phyloP scores from a whole-genome alignment of 2,329 filamentous ascomycete species.

The Cyphellophora europaea region DNA sequence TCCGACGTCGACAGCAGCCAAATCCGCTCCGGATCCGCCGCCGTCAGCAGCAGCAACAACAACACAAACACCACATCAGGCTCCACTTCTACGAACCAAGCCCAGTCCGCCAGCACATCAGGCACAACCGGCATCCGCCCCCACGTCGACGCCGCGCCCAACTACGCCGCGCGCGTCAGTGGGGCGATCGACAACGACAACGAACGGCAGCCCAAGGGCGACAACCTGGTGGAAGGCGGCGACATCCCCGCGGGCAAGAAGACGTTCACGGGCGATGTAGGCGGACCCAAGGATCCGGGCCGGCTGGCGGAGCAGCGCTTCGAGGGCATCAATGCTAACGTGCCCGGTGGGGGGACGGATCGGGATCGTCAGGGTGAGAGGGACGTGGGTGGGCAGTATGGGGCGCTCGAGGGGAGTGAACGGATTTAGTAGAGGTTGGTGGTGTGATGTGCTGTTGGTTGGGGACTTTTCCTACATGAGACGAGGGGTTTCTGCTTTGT shows the following conservation, averaged over 20 bases:
- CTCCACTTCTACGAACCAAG: background rate
- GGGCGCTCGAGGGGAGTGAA: background rate
- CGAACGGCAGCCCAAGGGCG: constrained; percentile 40
- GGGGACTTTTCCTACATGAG: too few relatives aligned
- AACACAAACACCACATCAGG: background rate
- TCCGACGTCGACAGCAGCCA: constrained; percentile 1
- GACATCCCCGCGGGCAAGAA: constrained; percentile 31
- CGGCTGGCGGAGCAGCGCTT: constrained; percentile 33
- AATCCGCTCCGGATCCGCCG: background rate
- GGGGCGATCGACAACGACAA: constrained; percentile 17
- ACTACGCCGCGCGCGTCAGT: constrained; percentile 15
- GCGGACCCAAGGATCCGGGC: constrained; percentile 46
- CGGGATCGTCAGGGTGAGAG: background rate
- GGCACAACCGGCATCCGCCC: background rate
- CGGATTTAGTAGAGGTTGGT: too few relatives aligned
- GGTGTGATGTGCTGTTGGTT: too few relatives aligned
- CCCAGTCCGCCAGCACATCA: too few relatives aligned
- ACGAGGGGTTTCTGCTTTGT: too few relatives aligned
- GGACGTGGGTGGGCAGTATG: background rate
- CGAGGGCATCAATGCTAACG: constrained; percentile 16
- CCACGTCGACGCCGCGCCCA: constrained; percentile 15
- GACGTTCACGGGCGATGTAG: constrained; percentile 44
- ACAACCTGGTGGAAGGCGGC: constrained; percentile 38
- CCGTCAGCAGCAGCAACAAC: background rate
- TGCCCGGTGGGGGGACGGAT: background rate